Percentiles rank a stretch among this genome's conserved stretches.
Evolutionary conservation across 768 basidiomycete genomes (phyloP).

Genomic region (Lactarius deliciosus): DNA sequence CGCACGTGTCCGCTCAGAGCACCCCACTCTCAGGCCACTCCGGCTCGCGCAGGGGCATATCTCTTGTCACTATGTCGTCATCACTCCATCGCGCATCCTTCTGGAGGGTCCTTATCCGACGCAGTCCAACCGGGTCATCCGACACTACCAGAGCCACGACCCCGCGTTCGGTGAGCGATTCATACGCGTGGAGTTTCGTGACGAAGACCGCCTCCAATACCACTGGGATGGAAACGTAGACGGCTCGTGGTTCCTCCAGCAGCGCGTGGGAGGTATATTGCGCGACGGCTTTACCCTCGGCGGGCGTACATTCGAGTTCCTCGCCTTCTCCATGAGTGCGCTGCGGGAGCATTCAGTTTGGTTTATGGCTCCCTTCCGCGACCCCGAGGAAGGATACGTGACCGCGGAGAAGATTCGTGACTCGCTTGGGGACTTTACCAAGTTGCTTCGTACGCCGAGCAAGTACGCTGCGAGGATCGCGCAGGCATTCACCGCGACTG

Average conservation of each 20-base stretch:
- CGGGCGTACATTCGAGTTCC: conserved; percentile 71
- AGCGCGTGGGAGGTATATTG: conserved; percentile 39
- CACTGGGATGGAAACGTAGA: conserved; percentile 71
- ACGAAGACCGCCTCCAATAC: conserved; percentile 76
- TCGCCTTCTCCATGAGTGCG: conserved; percentile 80
- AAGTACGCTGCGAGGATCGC: conserved; percentile 81
- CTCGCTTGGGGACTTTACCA: conserved; percentile 66
- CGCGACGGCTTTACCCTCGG: conserved; percentile 68
- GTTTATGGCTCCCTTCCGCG: conserved; percentile 68
- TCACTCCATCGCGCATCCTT: conserved; percentile 71
- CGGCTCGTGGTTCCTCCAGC: conserved; percentile 50
- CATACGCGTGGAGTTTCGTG: conserved; percentile 80
- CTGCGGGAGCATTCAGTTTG: conserved; percentile 82
- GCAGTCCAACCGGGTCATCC: conserved; percentile 80
- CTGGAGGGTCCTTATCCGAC: conserved; percentile 75
- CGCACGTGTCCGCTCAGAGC: conserved; percentile 36
- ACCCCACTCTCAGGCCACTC: conserved; percentile 28
- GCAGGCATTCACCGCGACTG: conserved; percentile 83
- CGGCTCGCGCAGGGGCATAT: conserved; percentile 45
- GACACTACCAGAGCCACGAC: conserved; percentile 44
- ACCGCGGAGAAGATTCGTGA: conserved; percentile 59
- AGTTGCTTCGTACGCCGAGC: conserved; percentile 52
- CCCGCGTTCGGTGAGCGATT: conserved; percentile 62
- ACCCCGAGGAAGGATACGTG: conserved; percentile 45
- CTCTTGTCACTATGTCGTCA: conserved; percentile 68